A percentile compares a stretch with the other conserved stretches of the same genome.
These are phyloP conservation scores for Alternaria triticina DNA, from an alignment of 2,329 filamentous ascomycete species.

Conservation along the genomic window DNA sequence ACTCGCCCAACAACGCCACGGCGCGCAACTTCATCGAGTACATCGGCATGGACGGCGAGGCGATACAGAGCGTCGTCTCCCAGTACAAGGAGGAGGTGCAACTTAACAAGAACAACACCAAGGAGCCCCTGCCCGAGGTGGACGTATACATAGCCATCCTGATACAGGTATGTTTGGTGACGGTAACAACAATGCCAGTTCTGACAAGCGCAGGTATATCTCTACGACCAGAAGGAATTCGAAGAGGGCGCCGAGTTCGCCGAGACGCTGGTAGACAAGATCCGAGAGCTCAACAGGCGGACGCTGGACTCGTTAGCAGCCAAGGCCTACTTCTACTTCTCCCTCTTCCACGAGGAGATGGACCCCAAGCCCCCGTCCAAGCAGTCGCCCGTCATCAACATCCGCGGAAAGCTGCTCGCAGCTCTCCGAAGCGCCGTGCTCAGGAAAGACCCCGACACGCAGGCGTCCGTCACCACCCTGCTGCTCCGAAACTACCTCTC, in stretches of 20 bases:
- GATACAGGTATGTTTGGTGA: constrained; percentile 44
- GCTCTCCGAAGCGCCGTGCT: constrained; percentile 94
- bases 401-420: constrained; percentile 83
- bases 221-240: constrained; percentile 84
- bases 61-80: constrained; percentile 61
- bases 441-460: constrained; percentile 96
- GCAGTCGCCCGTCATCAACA: constrained; percentile 83
- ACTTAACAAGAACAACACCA: constrained; percentile 66
- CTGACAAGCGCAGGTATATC: constrained; percentile 70
- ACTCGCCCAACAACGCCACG: constrained; percentile 69
- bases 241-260: constrained; percentile 86
- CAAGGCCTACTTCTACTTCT: constrained; percentile 98
- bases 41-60: constrained; percentile 70
- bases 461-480: constrained; percentile 92
- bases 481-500: constrained; percentile 94
- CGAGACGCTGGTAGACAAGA: constrained; percentile 77
- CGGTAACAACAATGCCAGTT: neutral
- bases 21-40: constrained; percentile 74
- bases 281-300: constrained; percentile 88
- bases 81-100: constrained; percentile 70
- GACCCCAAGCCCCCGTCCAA: constrained; percentile 86
- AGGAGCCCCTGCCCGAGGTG: constrained; percentile 83
- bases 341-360: constrained; percentile 91
- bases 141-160: constrained; percentile 89
- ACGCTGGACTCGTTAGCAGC: constrained; percentile 93